These are phyloP conservation scores for Russula emetica DNA, from an alignment of 768 basidiomycete genomes.

Conservation along the genomic window DNA sequence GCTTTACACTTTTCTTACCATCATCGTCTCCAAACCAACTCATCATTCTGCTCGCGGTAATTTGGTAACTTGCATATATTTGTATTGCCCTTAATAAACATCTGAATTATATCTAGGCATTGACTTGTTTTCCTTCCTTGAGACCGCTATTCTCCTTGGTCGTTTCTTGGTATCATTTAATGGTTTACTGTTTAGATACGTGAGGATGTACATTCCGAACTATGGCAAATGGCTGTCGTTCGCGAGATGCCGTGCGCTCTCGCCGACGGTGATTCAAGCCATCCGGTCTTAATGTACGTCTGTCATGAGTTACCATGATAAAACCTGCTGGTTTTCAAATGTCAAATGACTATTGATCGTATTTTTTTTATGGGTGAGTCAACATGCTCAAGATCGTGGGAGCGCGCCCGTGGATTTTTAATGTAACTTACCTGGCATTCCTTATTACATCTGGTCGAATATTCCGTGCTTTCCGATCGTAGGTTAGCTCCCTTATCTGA, in stretches of 20 bases:
- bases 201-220: not conserved
- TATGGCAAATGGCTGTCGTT: not conserved
- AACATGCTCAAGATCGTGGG: not conserved
- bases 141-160: not conserved
- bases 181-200: not conserved
- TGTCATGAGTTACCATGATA: not conserved
- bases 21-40: not conserved
- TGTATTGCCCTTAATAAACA: not conserved
- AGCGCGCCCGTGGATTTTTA: not conserved
- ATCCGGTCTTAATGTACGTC: not conserved
- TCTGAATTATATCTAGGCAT: slow-evolving; percentile 14
- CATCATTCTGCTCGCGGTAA: not conserved
- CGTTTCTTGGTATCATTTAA: not conserved
- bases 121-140: not conserved
- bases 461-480: not conserved
- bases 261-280: not conserved
- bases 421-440: not conserved
- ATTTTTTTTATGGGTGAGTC: not conserved
- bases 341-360: not conserved
- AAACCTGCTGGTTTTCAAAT: not conserved
- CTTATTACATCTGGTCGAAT: not conserved
- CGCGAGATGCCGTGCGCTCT: too few relatives aligned
- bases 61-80: not conserved
- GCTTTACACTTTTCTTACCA: not conserved
- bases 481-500: too few relatives aligned